A percentile compares a stretch with the other conserved stretches of the same genome.
phyloP scores from a whole-genome alignment of 2,329 filamentous ascomycete genomes.

The Ophiostoma sp. region DNA sequence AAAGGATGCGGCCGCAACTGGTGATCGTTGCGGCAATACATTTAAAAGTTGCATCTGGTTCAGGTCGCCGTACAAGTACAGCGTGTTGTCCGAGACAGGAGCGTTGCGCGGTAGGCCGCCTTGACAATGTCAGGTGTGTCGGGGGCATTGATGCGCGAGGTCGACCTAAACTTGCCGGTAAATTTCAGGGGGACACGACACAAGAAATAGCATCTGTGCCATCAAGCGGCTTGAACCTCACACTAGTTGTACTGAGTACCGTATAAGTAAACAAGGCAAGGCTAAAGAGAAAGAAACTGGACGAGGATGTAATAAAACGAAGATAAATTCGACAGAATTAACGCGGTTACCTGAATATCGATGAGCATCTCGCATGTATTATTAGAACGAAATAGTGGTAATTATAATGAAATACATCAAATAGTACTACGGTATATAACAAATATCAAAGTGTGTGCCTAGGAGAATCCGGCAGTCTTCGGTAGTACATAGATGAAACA shows the following conservation, averaged over 20 bases:
- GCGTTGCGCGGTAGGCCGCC: too few species aligned
- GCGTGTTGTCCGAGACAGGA: too few species aligned
- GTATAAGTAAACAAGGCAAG: background rate
- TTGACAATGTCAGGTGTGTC: too few species aligned
- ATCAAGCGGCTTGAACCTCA: background rate
- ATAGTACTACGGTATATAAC: background rate
- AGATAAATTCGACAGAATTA: background rate
- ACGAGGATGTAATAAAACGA: background rate
- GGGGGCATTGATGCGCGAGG: too few species aligned
- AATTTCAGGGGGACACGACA: background rate
- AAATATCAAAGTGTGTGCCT: background rate
- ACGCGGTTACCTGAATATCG: background rate
- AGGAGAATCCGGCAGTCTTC: background rate
- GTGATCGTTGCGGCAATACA: too few species aligned
- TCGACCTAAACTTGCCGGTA: background rate
- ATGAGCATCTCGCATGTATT: background rate
- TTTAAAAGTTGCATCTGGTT: too few species aligned
- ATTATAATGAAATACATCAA: background rate
- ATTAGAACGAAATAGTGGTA: background rate
- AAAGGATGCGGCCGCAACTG: too few species aligned
- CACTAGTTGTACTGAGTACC: background rate
- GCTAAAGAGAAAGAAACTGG: background rate
- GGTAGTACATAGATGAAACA: background rate
- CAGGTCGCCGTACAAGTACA: too few species aligned
- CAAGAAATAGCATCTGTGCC: background rate